Percentiles rank a stretch among this genome's conserved stretches.
Evolutionary conservation across 495 filamentous ascomycete species (phyloP).

Genomic region (Xylaria cubensis): DNA sequence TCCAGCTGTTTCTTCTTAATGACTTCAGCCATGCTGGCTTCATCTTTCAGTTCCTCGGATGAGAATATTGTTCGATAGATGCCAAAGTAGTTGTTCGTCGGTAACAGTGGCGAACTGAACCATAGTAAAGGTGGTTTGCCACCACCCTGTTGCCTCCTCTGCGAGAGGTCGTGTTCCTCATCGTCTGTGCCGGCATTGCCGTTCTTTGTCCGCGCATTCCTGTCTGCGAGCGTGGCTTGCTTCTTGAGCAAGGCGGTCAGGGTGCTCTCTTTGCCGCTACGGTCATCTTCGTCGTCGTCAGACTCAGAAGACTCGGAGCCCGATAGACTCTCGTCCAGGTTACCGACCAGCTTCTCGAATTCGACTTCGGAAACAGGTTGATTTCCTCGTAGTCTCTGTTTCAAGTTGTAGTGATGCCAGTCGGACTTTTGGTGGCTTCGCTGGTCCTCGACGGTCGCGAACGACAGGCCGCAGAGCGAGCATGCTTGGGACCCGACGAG

Average conservation of each 20-base stretch:
- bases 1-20: slow-evolving; percentile 77
- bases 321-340: slow-evolving; percentile 89
- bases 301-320: slow-evolving; percentile 68
- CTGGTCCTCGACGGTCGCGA: slow-evolving; percentile 78
- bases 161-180: slow-evolving; percentile 57
- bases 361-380: slow-evolving; percentile 74
- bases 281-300: slow-evolving; percentile 57
- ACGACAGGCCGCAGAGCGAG: slow-evolving; percentile 76
- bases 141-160: slow-evolving; percentile 54
- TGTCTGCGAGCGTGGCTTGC: slow-evolving; percentile 73
- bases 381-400: slow-evolving; percentile 78
- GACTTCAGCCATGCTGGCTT: slow-evolving; percentile 65
- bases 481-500: slow-evolving; percentile 76
- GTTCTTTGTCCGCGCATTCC: slow-evolving; percentile 31
- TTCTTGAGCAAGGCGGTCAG: slow-evolving; percentile 78
- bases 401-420: slow-evolving; percentile 91
- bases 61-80: slow-evolving; percentile 87
- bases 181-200: slow-evolving; percentile 39
- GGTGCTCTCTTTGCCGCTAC: slow-evolving; percentile 57
- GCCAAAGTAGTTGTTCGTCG: slow-evolving; percentile 79
- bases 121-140: slow-evolving; percentile 83
- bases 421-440: slow-evolving; percentile 88
- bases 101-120: slow-evolving; percentile 78
- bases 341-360: slow-evolving; percentile 82
- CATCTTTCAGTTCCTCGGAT: slow-evolving; percentile 68